Evolutionary conservation across 352 stramenopile genomes (phyloP).

Genomic region (Phytophthora sansomeana): DNA sequence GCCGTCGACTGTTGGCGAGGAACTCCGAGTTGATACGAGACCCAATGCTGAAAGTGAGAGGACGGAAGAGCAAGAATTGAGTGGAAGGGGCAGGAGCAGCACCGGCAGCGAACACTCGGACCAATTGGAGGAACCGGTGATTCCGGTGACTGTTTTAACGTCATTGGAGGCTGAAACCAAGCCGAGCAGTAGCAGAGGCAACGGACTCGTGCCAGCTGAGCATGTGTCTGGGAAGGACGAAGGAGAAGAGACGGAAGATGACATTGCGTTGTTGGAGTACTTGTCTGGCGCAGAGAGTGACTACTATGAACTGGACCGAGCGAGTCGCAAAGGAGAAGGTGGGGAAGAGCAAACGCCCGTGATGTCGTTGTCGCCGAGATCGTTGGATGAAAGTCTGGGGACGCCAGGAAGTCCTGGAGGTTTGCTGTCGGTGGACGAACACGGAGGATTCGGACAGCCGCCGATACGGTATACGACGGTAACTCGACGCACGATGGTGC

Average conservation of each 20-base stretch:
- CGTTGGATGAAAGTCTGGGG: constrained; percentile 31
- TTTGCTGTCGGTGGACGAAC: constrained; percentile 29
- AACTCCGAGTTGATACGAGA: constrained; percentile 27
- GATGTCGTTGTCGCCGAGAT: constrained; percentile 36
- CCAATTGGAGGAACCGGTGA: constrained; percentile 27
- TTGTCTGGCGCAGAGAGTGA: constrained; percentile 41
- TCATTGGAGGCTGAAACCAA: constrained; percentile 35
- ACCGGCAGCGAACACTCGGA: constrained; percentile 21
- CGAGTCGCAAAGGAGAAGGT: constrained; percentile 38
- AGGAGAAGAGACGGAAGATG: constrained; percentile 39
- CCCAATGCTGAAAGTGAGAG: background rate
- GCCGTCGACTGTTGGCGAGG: background rate
- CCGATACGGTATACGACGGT: constrained; percentile 25
- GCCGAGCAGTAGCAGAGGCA: constrained; percentile 3
- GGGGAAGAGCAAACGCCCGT: constrained; percentile 22
- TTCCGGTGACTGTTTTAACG: constrained; percentile 26
- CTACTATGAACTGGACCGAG: constrained; percentile 38
- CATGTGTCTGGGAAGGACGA: constrained; percentile 29
- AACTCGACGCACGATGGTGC: constrained; percentile 26
- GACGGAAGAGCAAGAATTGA: background rate
- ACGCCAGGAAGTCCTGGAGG: constrained; percentile 28
- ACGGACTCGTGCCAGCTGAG: constrained; percentile 6
- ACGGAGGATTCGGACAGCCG: constrained; percentile 20
- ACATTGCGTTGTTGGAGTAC: constrained; percentile 44
- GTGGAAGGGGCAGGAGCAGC: constrained; percentile 4